Evolutionary conservation across 2,329 filamentous ascomycete species (phyloP), one percentile per base, ranked within the genome.

Genomic region (Cytospora leucostoma): DNA sequence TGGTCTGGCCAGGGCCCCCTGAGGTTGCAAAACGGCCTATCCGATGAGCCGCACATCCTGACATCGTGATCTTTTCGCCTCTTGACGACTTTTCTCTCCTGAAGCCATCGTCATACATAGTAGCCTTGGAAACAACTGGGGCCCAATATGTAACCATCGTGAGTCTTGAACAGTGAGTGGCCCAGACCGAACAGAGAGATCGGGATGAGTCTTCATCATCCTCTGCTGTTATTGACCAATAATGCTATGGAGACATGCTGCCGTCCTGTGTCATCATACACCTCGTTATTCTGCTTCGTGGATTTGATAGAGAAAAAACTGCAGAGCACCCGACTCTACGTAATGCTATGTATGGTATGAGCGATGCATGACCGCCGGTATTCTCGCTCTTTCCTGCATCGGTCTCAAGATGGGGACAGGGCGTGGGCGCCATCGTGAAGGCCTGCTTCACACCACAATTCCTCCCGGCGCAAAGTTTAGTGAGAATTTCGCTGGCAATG

Each of bases 1-100:
- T 55, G 59, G 59, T 55, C 59, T 37, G 58, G 58, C 58, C 58
- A 61, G 54, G 56, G 58, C 58, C 58, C 58, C 19, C 40, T 19
- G 32, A 55, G 51, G 50, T 61, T 55, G 38, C 51, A 55, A 61
- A 61, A 61, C 58, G 58, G 58, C 51, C 58, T 55, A 32, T 32
- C 21, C 21, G 53, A 51, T 61, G 37, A 61, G 58, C 58, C 58
- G 54, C 58, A 21, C 58, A 44, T 55, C 51, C 19, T 51, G 38
- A 21, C 58, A 44, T 55, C 51, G 33, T 51, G 38, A 37, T 55
- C 32, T 54, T 38, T 21, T 61, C 51, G 38, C 38, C 51, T 55
- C 53, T 27, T 52, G 59, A 52, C 51, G 44, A 21, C 4, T 47
- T 19, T 47, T 27, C 27, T 27, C 27, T 27, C 27, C 27, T 21